Base-by-base conservation (phyloP, 345 rosid genomes). In the Euphorbia pulcherrima region DNA sequence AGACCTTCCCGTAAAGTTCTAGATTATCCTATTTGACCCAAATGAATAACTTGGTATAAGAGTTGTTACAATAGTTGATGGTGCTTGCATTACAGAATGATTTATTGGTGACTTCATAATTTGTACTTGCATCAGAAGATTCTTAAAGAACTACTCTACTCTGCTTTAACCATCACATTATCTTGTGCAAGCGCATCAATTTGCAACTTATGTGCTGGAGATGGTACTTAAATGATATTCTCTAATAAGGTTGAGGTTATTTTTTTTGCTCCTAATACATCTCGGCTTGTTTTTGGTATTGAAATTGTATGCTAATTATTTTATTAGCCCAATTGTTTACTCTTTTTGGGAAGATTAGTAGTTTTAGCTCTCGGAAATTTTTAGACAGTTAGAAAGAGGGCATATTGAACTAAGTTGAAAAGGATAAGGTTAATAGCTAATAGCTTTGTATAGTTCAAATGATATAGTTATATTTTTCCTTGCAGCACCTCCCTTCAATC, bases 171-270 rank as follows among this genome's bases (percentile, higher is more conserved):
- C 11, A 76, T 91, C 64, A 83, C 96, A 9, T 28, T 70, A 33
- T 88, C 97, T 13, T 80, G 86, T 68, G 72, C 74, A 35, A 35
- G 84, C 74, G 95, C 97, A 20, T 85, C 91, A 64, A 55, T 91
- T 72, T 91, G 96, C 82, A 94, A 94, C 81, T 84, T 94, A 54
- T 91, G 99, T 50, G 99, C 99, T 51, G 99, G 99, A 86, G 99
- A 94, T 81, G 99, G 99, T 94, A 83, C 21, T 28, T 70, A 62
- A 65, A 13, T 69, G 35, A 23, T 4, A 28, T 59, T 52, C 27
- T 40, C 37, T 51, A 60, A 24, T 39, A 16, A 41, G 21, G 16
- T 27, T 61, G 7, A 1, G 58, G 29, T 44, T n/a, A n/a, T 33
- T 18, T 12, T 44, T 44, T 7, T 44, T 44, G 11, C 11, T 44